These are phyloP conservation scores for Phytophthora foliorum DNA, from an alignment of 352 stramenopile genomes.

Conservation along the genomic window DNA sequence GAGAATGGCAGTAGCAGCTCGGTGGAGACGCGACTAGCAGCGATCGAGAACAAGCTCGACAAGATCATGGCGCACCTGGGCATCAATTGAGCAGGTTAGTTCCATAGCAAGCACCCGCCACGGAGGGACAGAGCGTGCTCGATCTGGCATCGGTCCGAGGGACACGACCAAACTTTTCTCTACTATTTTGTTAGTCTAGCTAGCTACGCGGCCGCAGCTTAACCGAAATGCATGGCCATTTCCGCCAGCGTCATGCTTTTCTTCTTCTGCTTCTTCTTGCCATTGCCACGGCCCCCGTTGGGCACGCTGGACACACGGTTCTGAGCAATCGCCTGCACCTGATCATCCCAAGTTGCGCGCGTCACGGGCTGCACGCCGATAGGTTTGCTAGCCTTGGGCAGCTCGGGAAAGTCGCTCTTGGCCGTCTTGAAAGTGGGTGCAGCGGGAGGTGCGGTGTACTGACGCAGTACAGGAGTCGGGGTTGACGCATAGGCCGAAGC, in stretches of 20 bases:
- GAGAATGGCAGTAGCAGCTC: constrained; percentile 32
- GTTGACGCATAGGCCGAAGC: constrained; percentile 45
- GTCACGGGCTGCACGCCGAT: constrained; percentile 81
- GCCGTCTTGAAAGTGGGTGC: constrained; percentile 47
- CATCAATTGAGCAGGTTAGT: constrained; percentile 51
- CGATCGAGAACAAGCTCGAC: constrained; percentile 91
- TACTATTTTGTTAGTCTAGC: constrained; percentile 26
- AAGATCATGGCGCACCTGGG: constrained; percentile 91
- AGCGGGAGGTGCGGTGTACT: constrained; percentile 32
- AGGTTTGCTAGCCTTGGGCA: constrained; percentile 64
- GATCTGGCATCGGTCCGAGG: not conserved
- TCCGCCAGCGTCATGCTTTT: constrained; percentile 83
- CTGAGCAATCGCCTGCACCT: constrained; percentile 77
- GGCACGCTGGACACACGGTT: constrained; percentile 44
- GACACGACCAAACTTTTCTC: no score
- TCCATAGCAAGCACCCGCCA: constrained; percentile 13
- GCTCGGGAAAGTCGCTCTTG: constrained; percentile 83
- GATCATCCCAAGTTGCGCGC: constrained; percentile 85
- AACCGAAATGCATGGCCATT: constrained; percentile 86
- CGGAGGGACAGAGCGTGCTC: constrained; percentile 1
- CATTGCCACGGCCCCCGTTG: constrained; percentile 35
- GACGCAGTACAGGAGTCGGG: constrained; percentile 37
- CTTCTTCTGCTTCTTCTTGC: constrained; percentile 89
- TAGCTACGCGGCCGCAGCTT: constrained; percentile 23
- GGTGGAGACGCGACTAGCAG: constrained; percentile 70